A percentile compares a stretch with the other conserved stretches of the same genome.
These are phyloP conservation scores for Umbelopsis sp. DNA, from an alignment of 192 early-diverging fungal genomes.

Conservation along the genomic window DNA sequence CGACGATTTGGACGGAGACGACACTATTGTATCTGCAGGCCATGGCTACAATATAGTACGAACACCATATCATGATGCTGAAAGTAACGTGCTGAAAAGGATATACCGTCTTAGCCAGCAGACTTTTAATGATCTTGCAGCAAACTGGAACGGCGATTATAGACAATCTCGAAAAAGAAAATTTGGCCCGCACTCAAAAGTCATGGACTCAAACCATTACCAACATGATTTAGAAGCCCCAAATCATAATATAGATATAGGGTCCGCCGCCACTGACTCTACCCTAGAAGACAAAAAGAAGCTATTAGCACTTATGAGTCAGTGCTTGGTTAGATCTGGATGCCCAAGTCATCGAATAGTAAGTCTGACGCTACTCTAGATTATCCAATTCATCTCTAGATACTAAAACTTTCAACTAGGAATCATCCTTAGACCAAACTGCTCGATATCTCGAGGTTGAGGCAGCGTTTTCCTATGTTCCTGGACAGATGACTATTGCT, in stretches of 20 bases:
- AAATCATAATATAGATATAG: not conserved
- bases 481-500: conserved; percentile 70
- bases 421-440: conserved; percentile 50
- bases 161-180: too few species aligned
- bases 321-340: conserved; percentile 49
- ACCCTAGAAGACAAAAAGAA: conserved; percentile 40
- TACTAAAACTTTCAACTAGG: conserved; percentile 22
- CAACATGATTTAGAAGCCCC: not conserved
- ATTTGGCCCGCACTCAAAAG: not conserved
- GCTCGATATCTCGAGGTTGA: conserved; percentile 57
- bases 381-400: not conserved
- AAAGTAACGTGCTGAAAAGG: not conserved
- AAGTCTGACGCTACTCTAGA: not conserved
- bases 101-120: conserved; percentile 2
- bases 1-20: not conserved
- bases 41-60: not conserved
- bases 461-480: conserved; percentile 67
- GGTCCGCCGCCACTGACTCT: not conserved
- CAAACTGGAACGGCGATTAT: not conserved
- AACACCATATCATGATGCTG: not conserved
- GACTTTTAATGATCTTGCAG: not conserved
- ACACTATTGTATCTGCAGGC: too few species aligned
- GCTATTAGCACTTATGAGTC: conserved; percentile 46
- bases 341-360: conserved; percentile 53
- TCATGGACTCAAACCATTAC: too few species aligned